Conservation (phyloP, 495 filamentous ascomycete genomes). For the Aeminium ludgeri region DNA sequence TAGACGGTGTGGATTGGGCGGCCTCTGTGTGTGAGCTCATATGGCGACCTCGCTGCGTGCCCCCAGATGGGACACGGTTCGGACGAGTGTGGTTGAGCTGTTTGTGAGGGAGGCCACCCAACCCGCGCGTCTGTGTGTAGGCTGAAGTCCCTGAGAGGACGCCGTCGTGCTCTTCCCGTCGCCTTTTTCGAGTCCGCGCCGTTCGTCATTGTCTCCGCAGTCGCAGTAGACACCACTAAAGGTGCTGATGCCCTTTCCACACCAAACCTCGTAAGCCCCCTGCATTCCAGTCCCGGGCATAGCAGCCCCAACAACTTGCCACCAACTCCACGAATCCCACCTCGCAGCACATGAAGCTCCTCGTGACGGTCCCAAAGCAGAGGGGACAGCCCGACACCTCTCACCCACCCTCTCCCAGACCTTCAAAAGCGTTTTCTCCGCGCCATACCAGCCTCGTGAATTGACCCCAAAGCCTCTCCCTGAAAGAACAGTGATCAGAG, state of each 20-base stretch:
- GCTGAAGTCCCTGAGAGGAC: constrained; percentile 10
- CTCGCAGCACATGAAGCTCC: constrained; percentile 20
- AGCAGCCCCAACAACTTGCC: constrained; percentile 5
- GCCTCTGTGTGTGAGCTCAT: constrained; percentile 11
- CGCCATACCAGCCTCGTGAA: constrained; percentile 22
- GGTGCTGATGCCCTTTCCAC: constrained; percentile 5
- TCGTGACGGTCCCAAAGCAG: constrained; percentile 16
- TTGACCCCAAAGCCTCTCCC: too few species aligned
- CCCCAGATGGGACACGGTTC: constrained; percentile 15
- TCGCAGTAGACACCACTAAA: constrained; percentile 15
- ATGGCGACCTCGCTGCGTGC: constrained; percentile 10
- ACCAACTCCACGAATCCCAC: not conserved
- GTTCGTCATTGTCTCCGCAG: not conserved
- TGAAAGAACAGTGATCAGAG: constrained; percentile 24
- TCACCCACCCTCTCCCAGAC: constrained; percentile 18
- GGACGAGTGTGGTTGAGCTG: constrained; percentile 20
- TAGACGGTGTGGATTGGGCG: constrained; percentile 4
- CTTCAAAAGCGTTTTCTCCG: constrained; percentile 7
- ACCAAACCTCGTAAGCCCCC: constrained; percentile 1
- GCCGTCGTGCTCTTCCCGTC: constrained; percentile 19
- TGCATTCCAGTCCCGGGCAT: constrained; percentile 10
- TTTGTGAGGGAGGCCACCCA: constrained; percentile 8
- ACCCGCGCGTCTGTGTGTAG: constrained; percentile 20
- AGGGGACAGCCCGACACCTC: constrained; percentile 21
- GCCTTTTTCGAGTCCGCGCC: constrained; percentile 7